Evolutionary conservation across 164 flowering plant species (phyloP).

Genomic region (Umbilicus rupestris): DNA sequence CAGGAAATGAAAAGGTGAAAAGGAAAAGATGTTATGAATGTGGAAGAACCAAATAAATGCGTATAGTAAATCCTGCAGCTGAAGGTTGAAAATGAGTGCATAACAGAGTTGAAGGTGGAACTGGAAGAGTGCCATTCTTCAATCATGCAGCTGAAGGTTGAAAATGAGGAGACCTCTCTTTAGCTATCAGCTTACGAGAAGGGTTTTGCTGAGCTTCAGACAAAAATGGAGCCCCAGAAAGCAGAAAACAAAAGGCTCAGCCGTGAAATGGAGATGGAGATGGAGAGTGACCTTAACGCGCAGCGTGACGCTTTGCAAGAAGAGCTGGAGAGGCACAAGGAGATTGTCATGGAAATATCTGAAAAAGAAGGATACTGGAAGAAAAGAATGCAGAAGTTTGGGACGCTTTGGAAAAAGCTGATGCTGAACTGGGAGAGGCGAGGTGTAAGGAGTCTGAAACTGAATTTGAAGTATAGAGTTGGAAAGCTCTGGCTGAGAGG

Average conservation of each 20-base stretch:
- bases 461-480: constrained; percentile 40
- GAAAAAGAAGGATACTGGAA: constrained; percentile 15
- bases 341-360: constrained; percentile 28
- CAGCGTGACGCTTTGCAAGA: constrained; percentile 18
- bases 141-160: constrained; percentile 29
- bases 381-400: constrained; percentile 17
- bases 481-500: constrained; percentile 39
- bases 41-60: no score
- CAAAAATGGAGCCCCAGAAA: constrained; percentile 25
- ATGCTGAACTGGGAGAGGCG: constrained; percentile 26
- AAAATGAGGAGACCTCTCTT: constrained; percentile 38
- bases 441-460: constrained; percentile 28
- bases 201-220: constrained; percentile 18
- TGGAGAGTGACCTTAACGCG: constrained; percentile 4
- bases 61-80: no score
- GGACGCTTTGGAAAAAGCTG: constrained; percentile 27
- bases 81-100: constrained; percentile 13
- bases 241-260: constrained; percentile 11
- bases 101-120: constrained; percentile 22
- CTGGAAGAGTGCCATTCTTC: constrained; percentile 24
- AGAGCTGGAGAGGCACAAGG: constrained; percentile 28
- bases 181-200: constrained; percentile 28
- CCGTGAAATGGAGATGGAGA: constrained; percentile 11
- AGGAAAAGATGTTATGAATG: no score
- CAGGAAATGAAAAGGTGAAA: no score